phyloP scores from a whole-genome alignment of 169 alveolate genomes.

The Cryptosporidium ubiquitum region DNA sequence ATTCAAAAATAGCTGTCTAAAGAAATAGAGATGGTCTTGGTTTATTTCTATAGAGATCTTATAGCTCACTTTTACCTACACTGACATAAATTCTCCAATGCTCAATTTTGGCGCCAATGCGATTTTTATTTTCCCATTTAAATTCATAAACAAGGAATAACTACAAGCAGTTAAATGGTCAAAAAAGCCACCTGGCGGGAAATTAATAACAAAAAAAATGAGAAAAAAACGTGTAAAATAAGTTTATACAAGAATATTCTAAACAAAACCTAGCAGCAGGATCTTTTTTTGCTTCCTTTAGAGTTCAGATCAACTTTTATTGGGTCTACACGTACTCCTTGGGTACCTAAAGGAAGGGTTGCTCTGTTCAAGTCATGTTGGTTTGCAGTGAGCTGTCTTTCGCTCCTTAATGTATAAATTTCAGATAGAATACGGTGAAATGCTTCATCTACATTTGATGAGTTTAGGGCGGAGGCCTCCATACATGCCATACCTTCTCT shows the following conservation, averaged over 20 bases:
- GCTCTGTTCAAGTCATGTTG: conserved; percentile 50
- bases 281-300: conserved; percentile 37
- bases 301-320: conserved; percentile 51
- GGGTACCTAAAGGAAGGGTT: conserved; percentile 61
- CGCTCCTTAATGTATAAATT: conserved; percentile 78
- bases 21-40: not conserved
- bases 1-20: not conserved
- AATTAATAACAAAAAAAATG: not conserved
- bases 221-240: not conserved
- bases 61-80: not conserved
- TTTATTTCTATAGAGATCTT: not conserved
- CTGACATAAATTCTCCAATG: not conserved
- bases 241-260: not conserved
- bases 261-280: conserved; percentile 22
- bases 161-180: not conserved
- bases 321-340: conserved; percentile 69
- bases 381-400: conserved; percentile 51
- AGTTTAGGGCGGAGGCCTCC: conserved; percentile 96
- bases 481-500: conserved; percentile 91
- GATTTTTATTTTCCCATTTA: not conserved
- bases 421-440: conserved; percentile 84
- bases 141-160: not conserved
- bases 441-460: conserved; percentile 95
- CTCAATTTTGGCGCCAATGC: not conserved
- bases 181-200: not conserved